Base-by-base conservation (phyloP, 2,329 filamentous ascomycete species). In the Alternaria postmessia region DNA sequence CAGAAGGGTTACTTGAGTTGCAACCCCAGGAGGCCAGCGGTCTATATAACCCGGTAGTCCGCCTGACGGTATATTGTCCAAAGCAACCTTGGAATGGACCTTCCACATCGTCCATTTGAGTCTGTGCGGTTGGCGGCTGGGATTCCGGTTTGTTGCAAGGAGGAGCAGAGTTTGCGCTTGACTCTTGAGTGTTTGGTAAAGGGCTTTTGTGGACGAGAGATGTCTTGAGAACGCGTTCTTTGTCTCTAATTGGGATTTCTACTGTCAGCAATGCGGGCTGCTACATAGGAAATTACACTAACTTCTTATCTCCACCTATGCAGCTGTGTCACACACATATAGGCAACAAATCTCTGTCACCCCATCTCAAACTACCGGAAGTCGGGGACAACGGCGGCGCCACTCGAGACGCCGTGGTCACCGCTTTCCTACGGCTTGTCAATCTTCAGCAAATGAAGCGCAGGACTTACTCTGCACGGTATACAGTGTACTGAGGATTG, bases 61-160 rank as follows among this genome's bases (percentile, higher is more conserved):
- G 14, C 42, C 42, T 2, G 12, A 1, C 22, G 22, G 22, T 26
- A 8, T 22, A 14, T 1, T 24, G 42, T 9, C 5, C 42, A 0
- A 26, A 2, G 16, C 3, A 9, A 20, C 20, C 20, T 20, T 20
- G 20, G 20, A 20, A 4, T 28, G 1, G 2, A 2, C 1, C 0
- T 9, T 44, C 22, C 42, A 0, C 7, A 14, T 44, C 6, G 9
- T 24, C 42, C 20, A 26, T 24, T 0, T 44, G 12, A 0, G 42
- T 1, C 22, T 44, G 20, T 24, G 20, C 4, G 5, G 3, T 44
- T 24, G 22, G 42, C 7, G 42, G 24, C 42, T 7, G 22, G 14
- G 16, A 24, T 24, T 1, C n/a, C 24, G 22, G 20, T 44, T 22
- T 44, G 1, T 44, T 44, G 42, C 24, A 24, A 3, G 2, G 1